These are phyloP conservation scores for Colletotrichum truncatum DNA, from an alignment of 2,329 filamentous ascomycete species.

Conservation along the genomic window DNA sequence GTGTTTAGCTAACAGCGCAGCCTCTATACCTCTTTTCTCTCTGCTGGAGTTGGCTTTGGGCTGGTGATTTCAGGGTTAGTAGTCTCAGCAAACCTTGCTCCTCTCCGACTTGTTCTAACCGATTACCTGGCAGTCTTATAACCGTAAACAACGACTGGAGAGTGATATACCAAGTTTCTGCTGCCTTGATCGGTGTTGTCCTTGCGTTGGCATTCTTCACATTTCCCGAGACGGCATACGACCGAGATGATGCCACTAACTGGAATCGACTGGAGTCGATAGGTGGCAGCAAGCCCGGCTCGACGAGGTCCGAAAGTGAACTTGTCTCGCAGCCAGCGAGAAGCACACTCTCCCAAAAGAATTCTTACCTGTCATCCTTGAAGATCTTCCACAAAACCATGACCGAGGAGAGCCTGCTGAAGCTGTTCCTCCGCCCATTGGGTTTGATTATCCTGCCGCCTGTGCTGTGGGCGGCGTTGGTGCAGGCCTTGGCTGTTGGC, in stretches of 20 bases:
- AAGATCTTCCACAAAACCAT: slow-evolving; percentile 49
- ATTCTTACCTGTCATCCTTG: slow-evolving; percentile 46
- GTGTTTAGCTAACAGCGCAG: slow-evolving; percentile 18
- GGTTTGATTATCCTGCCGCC: slow-evolving; percentile 59
- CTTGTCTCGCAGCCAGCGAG: slow-evolving; percentile 8
- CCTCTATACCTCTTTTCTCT: slow-evolving; percentile 50
- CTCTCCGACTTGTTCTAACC: background rate
- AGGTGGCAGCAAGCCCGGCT: slow-evolving; percentile 15
- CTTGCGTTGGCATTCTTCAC: slow-evolving; percentile 60
- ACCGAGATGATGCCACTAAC: slow-evolving; percentile 36
- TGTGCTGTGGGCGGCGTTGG: slow-evolving; percentile 63
- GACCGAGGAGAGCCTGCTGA: slow-evolving; percentile 56
- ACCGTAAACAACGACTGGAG: slow-evolving; percentile 58
- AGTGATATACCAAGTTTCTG: slow-evolving; percentile 60
- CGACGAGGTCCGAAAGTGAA: slow-evolving; percentile 31
- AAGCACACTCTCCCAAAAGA: slow-evolving; percentile 29
- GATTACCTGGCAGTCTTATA: slow-evolving; percentile 47
- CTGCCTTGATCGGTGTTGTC: slow-evolving; percentile 57
- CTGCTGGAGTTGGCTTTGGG: slow-evolving; percentile 52
- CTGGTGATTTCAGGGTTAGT: slow-evolving; percentile 51
- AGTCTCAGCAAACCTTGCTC: background rate
- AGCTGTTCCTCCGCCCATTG: slow-evolving; percentile 59
- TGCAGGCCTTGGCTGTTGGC: slow-evolving; percentile 63
- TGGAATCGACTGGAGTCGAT: slow-evolving; percentile 10
- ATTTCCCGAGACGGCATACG: slow-evolving; percentile 67